A percentile compares a stretch with the other conserved stretches of the same genome.
These are phyloP conservation scores for Penicillium sp. DNA, from an alignment of 2,329 filamentous ascomycete species.

Conservation along the genomic window DNA sequence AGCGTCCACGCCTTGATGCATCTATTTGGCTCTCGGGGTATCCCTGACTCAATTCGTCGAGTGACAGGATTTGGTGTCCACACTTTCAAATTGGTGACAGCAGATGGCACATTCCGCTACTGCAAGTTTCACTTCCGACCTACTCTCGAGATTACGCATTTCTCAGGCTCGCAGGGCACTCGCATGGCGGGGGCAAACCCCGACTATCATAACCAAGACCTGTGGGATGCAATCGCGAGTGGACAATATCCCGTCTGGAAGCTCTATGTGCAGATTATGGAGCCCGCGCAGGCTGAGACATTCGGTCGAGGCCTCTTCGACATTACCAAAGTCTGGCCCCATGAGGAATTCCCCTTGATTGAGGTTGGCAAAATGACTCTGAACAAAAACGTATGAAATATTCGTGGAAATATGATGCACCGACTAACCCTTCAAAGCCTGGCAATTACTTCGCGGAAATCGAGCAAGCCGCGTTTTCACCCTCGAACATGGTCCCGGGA, in stretches of 20 bases:
- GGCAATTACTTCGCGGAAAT: slow-evolving; percentile 64
- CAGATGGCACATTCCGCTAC: slow-evolving; percentile 58
- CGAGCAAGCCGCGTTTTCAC: slow-evolving; percentile 68
- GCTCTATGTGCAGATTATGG: slow-evolving; percentile 58
- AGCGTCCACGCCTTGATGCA: slow-evolving; percentile 62
- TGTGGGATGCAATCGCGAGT: slow-evolving; percentile 61
- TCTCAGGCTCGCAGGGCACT: slow-evolving; percentile 56
- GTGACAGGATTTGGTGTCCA: slow-evolving; percentile 57
- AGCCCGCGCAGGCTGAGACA: slow-evolving; percentile 52
- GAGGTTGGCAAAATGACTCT: slow-evolving; percentile 55
- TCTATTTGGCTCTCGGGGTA: slow-evolving; percentile 63
- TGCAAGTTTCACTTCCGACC: slow-evolving; percentile 63
- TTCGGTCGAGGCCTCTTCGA: slow-evolving; percentile 58
- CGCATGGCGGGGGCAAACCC: slow-evolving; percentile 57
- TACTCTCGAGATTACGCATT: slow-evolving; percentile 56
- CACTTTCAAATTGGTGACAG: slow-evolving; percentile 33
- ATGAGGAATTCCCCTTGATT: slow-evolving; percentile 52
- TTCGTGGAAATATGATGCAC: not conserved
- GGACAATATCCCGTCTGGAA: slow-evolving; percentile 62
- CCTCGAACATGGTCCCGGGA: slow-evolving; percentile 64
- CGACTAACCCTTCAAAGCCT: slow-evolving; percentile 31
- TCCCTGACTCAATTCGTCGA: slow-evolving; percentile 38
- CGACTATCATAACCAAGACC: slow-evolving; percentile 61
- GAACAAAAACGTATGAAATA: slow-evolving; percentile 48
- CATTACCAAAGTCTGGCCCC: slow-evolving; percentile 58